Conservation (phyloP, 2,329 filamentous ascomycete genomes). For the Hymenoscyphus fructigenus region DNA sequence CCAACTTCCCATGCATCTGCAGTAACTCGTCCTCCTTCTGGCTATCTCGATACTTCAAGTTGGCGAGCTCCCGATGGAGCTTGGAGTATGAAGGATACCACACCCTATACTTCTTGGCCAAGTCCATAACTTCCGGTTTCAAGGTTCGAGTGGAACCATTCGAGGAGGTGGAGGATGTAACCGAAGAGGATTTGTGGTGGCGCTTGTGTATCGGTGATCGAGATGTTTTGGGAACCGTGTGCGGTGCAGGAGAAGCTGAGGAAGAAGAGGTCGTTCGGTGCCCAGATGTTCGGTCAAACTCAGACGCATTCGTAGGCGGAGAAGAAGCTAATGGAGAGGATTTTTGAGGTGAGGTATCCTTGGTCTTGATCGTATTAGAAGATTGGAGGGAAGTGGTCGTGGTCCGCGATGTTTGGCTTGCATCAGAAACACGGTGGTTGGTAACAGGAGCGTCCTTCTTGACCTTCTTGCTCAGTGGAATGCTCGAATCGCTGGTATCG, state of each 20-base stretch:
- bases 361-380: constrained; percentile 36
- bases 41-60: constrained; percentile 47
- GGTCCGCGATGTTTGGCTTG: constrained; percentile 47
- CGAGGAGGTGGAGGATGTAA: constrained; percentile 32
- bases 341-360: constrained; percentile 59
- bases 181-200: constrained; percentile 35
- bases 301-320: constrained; percentile 64
- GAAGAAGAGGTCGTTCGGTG: constrained; percentile 32
- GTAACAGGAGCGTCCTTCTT: constrained; percentile 31
- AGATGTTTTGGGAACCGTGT: constrained; percentile 23
- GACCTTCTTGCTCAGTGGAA: constrained; percentile 35
- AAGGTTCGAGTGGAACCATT: constrained; percentile 37
- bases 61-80: constrained; percentile 55
- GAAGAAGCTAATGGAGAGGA: constrained; percentile 66
- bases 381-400: constrained; percentile 43
- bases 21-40: constrained; percentile 51
- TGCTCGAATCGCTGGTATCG: constrained; percentile 32
- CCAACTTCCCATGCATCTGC: constrained; percentile 54
- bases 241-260: constrained; percentile 28
- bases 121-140: constrained; percentile 49
- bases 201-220: constrained; percentile 34
- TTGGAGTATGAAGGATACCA: constrained; percentile 57
- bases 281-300: constrained; percentile 48
- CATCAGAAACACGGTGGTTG: constrained; percentile 41
- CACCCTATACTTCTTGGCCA: constrained; percentile 55